A percentile compares a stretch with the other conserved stretches of the same genome.
These are phyloP conservation scores for Diophrys appendiculata DNA, from an alignment of 73 alveolate genomes.

Conservation along the genomic window DNA sequence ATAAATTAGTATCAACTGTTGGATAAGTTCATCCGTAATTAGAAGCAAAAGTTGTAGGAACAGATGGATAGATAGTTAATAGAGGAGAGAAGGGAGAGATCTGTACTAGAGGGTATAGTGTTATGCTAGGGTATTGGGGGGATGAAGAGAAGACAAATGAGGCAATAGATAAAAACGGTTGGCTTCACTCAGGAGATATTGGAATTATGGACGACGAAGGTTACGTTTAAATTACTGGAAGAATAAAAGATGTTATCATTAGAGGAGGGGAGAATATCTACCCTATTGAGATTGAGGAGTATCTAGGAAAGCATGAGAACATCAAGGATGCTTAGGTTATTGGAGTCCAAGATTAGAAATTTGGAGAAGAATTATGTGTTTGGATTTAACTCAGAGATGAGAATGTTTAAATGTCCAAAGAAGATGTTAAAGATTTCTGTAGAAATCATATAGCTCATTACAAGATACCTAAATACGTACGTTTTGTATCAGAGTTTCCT, in stretches of 20 bases:
- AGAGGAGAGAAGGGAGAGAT: constrained; percentile 67
- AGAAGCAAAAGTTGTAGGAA: constrained; percentile 55
- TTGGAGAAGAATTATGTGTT: constrained; percentile 83
- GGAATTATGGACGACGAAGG: constrained; percentile 79
- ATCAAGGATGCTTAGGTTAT: constrained; percentile 70
- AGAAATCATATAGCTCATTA: constrained; percentile 73
- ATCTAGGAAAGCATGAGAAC: constrained; percentile 44
- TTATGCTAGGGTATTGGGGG: constrained; percentile 83
- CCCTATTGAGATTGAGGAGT: constrained; percentile 82
- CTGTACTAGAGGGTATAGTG: constrained; percentile 73
- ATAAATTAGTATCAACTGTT: constrained; percentile 44
- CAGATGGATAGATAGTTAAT: constrained; percentile 39
- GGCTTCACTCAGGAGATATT: constrained; percentile 78
- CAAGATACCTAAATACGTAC: constrained; percentile 68
- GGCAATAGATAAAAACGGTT: constrained; percentile 57
- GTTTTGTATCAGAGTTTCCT: constrained; percentile 68
- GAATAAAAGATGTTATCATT: constrained; percentile 79
- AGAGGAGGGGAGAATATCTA: constrained; percentile 89
- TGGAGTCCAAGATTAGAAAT: constrained; percentile 65
- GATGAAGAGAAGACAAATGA: constrained; percentile 69
- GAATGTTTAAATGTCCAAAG: constrained; percentile 15
- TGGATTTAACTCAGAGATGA: constrained; percentile 63
- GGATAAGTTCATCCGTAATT: constrained; percentile 60
- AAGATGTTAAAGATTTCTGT: constrained; percentile 57
- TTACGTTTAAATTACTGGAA: constrained; percentile 73